phyloP scores from a whole-genome alignment of 495 filamentous ascomycete genomes.

The Podospora bellae-mahoneyi region DNA sequence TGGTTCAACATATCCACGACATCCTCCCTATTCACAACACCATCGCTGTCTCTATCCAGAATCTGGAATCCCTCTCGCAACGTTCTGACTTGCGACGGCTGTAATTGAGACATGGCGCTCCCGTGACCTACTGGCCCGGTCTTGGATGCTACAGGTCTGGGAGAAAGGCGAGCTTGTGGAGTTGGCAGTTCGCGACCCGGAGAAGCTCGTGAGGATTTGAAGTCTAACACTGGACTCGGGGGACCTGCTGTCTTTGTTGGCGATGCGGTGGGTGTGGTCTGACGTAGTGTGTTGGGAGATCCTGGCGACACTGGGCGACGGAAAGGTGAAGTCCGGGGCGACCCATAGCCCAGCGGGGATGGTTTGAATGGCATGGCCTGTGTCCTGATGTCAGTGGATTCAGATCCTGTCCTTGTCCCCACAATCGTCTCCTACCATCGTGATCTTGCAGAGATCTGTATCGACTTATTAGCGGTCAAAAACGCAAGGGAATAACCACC shows the following conservation, averaged over 20 bases:
- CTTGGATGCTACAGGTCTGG: slow-evolving; percentile 1
- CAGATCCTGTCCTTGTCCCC: neutral
- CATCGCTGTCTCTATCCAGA: slow-evolving; percentile 77
- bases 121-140: slow-evolving; percentile 24
- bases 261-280: slow-evolving; percentile 47
- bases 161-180: slow-evolving; percentile 1
- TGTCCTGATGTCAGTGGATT: neutral
- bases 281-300: slow-evolving; percentile 46
- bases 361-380: slow-evolving; percentile 59
- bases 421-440: neutral
- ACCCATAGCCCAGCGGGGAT: slow-evolving; percentile 40
- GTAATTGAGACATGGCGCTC: slow-evolving; percentile 60
- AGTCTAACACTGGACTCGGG: slow-evolving; percentile 41
- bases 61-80: slow-evolving; percentile 86
- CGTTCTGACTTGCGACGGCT: slow-evolving; percentile 64
- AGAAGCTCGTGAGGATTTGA: slow-evolving; percentile 24
- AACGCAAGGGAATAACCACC: neutral
- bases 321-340: slow-evolving; percentile 72
- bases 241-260: slow-evolving; percentile 38
- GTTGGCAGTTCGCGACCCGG: neutral
- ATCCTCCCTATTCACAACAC: slow-evolving; percentile 69
- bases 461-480: neutral
- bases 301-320: slow-evolving; percentile 58
- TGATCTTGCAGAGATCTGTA: neutral
- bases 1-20: slow-evolving; percentile 77